Conservation (phyloP, 352 stramenopile genomes). For the Pythium periplocum region DNA sequence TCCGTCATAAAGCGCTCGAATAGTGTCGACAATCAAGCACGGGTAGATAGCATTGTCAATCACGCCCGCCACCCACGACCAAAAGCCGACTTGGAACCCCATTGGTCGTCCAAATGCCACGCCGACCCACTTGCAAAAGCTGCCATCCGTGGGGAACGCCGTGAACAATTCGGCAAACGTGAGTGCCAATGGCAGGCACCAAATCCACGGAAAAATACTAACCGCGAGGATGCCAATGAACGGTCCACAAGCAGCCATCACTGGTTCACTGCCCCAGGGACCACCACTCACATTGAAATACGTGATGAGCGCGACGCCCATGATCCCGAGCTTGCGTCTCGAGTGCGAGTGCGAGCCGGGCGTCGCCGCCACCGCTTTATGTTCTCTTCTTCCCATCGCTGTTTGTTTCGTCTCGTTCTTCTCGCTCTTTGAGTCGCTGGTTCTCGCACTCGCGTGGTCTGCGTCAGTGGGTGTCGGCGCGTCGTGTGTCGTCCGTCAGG, state of each 20-base stretch:
- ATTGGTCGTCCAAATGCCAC: conserved; percentile 74
- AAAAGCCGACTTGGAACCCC: conserved; percentile 84
- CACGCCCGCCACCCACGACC: conserved; percentile 75
- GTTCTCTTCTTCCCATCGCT: background rate
- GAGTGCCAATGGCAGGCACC: conserved; percentile 56
- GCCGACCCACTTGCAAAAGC: conserved; percentile 80
- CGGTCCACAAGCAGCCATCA: conserved; percentile 80
- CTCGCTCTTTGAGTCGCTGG: no score
- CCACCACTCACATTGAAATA: conserved; percentile 88
- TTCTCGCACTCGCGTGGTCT: no score
- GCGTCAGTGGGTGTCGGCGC: no score
- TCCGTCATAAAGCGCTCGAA: conserved; percentile 28
- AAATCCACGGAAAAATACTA: conserved; percentile 52
- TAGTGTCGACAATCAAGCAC: conserved; percentile 75
- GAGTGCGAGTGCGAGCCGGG: conserved; percentile 34
- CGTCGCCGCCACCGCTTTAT: no score
- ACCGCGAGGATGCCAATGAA: conserved; percentile 41
- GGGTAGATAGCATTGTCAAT: conserved; percentile 87
- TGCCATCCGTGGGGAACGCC: conserved; percentile 73
- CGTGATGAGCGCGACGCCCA: conserved; percentile 66
- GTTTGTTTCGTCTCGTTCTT: no score
- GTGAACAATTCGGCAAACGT: conserved; percentile 77
- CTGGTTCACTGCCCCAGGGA: conserved; percentile 92
- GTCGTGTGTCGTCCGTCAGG: conserved; percentile 5
- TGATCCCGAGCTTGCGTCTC: conserved; percentile 47